Evolutionary conservation across 2,329 filamentous ascomycete species (phyloP), one percentile per base, ranked within the genome.

Genomic region (Byssoonygena ceratinophila): DNA sequence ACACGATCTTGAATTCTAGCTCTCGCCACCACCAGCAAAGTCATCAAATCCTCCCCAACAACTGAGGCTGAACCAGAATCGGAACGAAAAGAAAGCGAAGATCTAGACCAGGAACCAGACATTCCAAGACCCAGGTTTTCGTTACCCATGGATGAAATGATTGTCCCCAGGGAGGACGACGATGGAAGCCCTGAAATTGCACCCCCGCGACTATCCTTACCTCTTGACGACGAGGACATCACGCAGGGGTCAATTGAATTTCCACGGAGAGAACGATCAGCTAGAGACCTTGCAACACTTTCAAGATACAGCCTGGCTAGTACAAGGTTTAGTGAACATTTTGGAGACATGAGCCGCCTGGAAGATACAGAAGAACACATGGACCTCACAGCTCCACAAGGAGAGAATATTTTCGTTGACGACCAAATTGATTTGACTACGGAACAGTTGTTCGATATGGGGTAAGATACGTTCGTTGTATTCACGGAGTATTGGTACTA

Each of bases 1-100:
- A 29, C 39, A 3, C 4, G 31, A 25, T 51, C n/a, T 29, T 48
- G 36, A 34, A 25, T 14, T 27, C 46, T 57, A 76, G 73, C 71
- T n/a, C 69, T 79, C 45, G 76, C 76, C 1, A 73, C 71, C 12
- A 60, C 67, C n/a, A 74, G 72, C 2, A 66, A 69, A 54, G 70
- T 71, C 5, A 68, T 74, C 9, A 63, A 69, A 36, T 73, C 73
- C 2, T 76, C 76, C 4, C 75, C 76, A 0, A 65, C 69, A 55
- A 65, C 63, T 31, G 63, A 63, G 34, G 58, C 57, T 54, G 40
- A 55, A 55, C 23, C 54, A 56, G 64, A 50, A 45, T 14, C 52
- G 46, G 27, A 61, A 57, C 45, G 58, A 57, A 63, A 70, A 49
- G 65, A 67, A 45, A 71, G 76, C 40, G 74, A 77, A 23, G 67